Evolutionary conservation across 257 asterid genomes (phyloP).

Genomic region (Solanum microdontum): DNA sequence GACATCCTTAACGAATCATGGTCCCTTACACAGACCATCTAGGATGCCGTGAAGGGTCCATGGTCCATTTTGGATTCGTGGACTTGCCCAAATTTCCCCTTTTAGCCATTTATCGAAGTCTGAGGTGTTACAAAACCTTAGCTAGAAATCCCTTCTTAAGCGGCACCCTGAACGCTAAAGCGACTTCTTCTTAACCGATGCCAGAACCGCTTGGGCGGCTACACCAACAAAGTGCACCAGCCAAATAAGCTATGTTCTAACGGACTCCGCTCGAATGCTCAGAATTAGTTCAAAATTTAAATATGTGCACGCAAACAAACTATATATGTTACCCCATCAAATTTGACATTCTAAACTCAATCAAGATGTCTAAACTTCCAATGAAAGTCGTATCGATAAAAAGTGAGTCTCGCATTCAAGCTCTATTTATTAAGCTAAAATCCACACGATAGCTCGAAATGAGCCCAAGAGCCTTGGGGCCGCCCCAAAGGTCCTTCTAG

Average conservation of each 20-base stretch:
- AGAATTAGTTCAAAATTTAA: no score
- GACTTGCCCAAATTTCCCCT: no score
- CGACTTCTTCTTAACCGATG: not conserved
- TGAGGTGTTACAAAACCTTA: no score
- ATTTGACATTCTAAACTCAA: not conserved
- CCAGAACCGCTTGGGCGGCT: not conserved
- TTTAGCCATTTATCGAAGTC: no score
- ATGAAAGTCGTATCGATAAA: not conserved
- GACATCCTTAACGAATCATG: no score
- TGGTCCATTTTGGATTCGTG: no score
- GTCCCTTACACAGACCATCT: no score
- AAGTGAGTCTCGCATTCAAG: not conserved
- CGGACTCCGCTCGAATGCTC: no score
- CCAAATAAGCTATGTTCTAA: not conserved
- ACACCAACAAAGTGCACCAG: not conserved
- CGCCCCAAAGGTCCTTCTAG: not conserved
- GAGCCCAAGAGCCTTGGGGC: not conserved
- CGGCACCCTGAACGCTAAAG: not conserved
- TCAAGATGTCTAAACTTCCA: not conserved
- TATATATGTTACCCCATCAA: not conserved
- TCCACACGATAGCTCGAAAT: not conserved
- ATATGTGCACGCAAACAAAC: no score
- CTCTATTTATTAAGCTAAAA: not conserved
- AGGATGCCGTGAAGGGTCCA: no score
- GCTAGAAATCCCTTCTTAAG: not conserved